Base-by-base conservation (phyloP, 139 green algal genomes). In the Coelastrella sp. region DNA sequence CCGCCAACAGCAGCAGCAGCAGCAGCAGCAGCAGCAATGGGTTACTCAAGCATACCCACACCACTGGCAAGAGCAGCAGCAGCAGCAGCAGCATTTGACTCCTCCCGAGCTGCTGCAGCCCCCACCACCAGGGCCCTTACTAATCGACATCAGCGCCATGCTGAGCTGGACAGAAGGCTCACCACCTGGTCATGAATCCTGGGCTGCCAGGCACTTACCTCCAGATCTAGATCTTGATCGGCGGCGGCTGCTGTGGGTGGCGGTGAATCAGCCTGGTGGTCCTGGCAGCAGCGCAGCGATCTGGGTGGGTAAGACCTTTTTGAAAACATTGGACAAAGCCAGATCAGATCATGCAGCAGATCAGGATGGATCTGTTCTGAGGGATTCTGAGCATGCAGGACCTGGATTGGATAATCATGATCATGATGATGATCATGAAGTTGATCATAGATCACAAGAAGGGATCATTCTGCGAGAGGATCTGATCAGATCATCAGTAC, bases 221-320 rank as follows among this genome's bases (percentile, higher is more conserved):
- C 68, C n/a, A 45, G 63, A 72, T 45, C 68, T 59, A 21, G 23
- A 72, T 45, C 68, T 59, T 19, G 23, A 77, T 48, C 68, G 57
- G 38, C 68, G 57, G 68, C 40, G 32, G 68, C 5, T 43, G 71
- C 6, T 79, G 41, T 79, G 71, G 71, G 71, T 79, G 41, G 34
- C n/a, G 38, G 71, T 79, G n/a, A 35, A 79, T n/a, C 71, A 79
- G 41, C 71, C 43, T 17, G 27, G 27, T 7, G 71, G 43, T 6
- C n/a, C 71, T 79, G 71, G 71, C n/a, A 79, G 71, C n/a, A 35
- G n/a, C 32, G 71, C 71, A 41, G 71, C 71, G 21, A 57, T 79
- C 23, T 79, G 71, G 71, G 71, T 79, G 41, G n/a, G 30, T 11
- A 38, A 15, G 25, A 23, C 53, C 7, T 27, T 27, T 27, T n/a